Percentiles rank a stretch among this genome's conserved stretches.
These are phyloP conservation scores for Tolypocladium inflatum DNA, from an alignment of 2,329 filamentous ascomycete genomes.

Conservation along the genomic window DNA sequence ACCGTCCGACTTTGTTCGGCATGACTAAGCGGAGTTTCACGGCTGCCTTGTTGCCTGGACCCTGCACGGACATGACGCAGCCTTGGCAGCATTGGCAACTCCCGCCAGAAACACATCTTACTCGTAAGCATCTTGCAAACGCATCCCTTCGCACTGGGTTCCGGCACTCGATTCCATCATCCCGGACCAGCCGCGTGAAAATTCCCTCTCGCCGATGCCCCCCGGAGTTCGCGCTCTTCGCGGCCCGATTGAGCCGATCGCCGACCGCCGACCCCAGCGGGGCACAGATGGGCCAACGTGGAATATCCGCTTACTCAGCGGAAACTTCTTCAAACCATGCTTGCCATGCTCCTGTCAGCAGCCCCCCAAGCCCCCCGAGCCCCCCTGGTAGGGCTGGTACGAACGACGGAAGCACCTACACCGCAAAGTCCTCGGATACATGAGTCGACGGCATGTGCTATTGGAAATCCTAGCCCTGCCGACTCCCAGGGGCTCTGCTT, in stretches of 20 bases:
- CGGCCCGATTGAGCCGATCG: background rate
- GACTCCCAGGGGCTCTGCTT: background rate
- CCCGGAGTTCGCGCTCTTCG: background rate
- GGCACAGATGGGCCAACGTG: no score
- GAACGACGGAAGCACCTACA: no score
- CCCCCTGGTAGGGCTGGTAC: no score
- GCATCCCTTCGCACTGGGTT: no score
- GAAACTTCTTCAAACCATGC: background rate
- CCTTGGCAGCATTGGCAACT: no score
- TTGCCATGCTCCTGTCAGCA: background rate
- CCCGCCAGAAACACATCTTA: background rate
- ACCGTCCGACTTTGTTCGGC: no score
- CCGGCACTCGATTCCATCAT: no score
- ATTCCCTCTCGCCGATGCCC: background rate
- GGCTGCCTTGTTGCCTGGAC: background rate
- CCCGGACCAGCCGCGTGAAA: background rate
- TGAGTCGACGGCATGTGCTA: background rate
- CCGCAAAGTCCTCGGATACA: background rate
- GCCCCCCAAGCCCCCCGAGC: background rate
- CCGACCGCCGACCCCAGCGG: background rate
- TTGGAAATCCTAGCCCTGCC: background rate
- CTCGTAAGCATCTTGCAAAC: background rate
- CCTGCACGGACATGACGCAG: no score
- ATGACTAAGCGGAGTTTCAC: background rate
- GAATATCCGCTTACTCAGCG: background rate